Percentiles rank a stretch among this genome's conserved stretches.
phyloP scores from a whole-genome alignment of 83 land plant species.

The Diphasiastrum complanatum region DNA sequence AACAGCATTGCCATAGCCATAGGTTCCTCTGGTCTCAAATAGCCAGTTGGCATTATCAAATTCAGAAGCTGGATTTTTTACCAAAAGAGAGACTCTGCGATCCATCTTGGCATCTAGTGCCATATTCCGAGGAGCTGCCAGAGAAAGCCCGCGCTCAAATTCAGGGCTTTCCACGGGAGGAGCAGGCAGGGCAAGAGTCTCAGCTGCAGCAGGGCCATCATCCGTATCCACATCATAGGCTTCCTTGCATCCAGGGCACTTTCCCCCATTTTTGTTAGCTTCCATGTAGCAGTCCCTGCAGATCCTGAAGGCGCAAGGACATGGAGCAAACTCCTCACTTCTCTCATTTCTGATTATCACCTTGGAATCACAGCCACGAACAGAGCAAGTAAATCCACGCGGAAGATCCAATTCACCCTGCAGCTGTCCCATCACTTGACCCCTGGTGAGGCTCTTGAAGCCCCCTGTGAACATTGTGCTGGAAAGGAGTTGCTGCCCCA shows the following conservation, averaged over 20 bases:
- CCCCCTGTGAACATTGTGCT: conserved; percentile 38
- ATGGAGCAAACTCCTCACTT: conserved; percentile 43
- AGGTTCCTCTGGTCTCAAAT: conserved; percentile 89
- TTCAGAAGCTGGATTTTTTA: conserved; percentile 34
- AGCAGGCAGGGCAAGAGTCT: conserved; percentile 18
- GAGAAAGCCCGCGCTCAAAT: conserved; percentile 32
- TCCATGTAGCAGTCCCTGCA: conserved; percentile 41
- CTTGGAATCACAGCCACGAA: conserved; percentile 50
- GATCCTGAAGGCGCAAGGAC: conserved; percentile 39
- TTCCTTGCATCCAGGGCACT: conserved; percentile 38
- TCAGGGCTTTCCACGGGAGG: conserved; percentile 6
- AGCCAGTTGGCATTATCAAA: conserved; percentile 84
- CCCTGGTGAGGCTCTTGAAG: conserved; percentile 28
- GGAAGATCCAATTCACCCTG: conserved; percentile 25
- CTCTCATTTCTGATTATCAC: conserved; percentile 29
- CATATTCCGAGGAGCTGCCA: conserved; percentile 3
- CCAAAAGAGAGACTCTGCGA: conserved; percentile 26
- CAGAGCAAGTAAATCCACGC: conserved; percentile 34
- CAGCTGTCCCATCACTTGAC: conserved; percentile 36
- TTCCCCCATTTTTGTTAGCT: conserved; percentile 23
- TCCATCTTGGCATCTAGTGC: no score
- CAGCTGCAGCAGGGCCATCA: conserved; percentile 10
- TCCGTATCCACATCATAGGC: conserved; percentile 11
- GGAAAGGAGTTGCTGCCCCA: conserved; percentile 27
- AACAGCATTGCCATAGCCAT: conserved; percentile 92